Percentiles rank a stretch among this genome's conserved stretches.
Conservation (phyloP, 2,329 filamentous ascomycete genomes). For the Metarhizium humberi region DNA sequence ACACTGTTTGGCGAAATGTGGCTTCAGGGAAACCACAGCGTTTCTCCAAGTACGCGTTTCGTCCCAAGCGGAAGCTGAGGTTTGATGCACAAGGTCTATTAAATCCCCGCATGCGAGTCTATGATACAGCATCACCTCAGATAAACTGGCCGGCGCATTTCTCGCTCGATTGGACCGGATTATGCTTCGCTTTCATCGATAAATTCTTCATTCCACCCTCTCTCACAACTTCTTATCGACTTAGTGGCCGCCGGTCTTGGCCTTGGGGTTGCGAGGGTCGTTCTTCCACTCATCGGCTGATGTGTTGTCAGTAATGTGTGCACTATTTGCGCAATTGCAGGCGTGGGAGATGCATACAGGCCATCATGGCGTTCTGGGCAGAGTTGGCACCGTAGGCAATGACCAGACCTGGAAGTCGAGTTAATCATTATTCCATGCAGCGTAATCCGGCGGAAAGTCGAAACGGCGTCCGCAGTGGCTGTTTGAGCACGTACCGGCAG, state of each 20-base stretch:
- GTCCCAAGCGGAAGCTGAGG: not conserved
- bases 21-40: not conserved
- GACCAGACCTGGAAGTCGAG: conserved; percentile 54
- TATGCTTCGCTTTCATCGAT: conserved; percentile 10
- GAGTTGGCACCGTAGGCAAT: conserved; percentile 90
- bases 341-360: conserved; percentile 46
- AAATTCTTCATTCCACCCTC: conserved; percentile 6
- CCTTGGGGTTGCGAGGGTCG: conserved; percentile 79
- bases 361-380: conserved; percentile 65
- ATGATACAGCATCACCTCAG: conserved; percentile 32
- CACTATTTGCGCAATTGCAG: not conserved
- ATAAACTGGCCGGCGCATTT: conserved; percentile 8
- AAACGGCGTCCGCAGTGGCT: not conserved
- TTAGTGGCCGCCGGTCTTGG: conserved; percentile 40
- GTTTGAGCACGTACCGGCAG: conserved; percentile 64
- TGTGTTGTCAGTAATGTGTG: conserved; percentile 14
- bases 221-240: conserved; percentile 12
- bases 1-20: not conserved
- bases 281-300: conserved; percentile 92
- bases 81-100: conserved; percentile 22
- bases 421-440: not conserved
- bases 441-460: not conserved
- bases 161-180: conserved; percentile 17
- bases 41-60: not conserved
- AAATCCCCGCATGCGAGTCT: conserved; percentile 25